Evolutionary conservation across 768 basidiomycete species (phyloP), one percentile per base, ranked within the genome.

Genomic region (Galerina sulciceps): DNA sequence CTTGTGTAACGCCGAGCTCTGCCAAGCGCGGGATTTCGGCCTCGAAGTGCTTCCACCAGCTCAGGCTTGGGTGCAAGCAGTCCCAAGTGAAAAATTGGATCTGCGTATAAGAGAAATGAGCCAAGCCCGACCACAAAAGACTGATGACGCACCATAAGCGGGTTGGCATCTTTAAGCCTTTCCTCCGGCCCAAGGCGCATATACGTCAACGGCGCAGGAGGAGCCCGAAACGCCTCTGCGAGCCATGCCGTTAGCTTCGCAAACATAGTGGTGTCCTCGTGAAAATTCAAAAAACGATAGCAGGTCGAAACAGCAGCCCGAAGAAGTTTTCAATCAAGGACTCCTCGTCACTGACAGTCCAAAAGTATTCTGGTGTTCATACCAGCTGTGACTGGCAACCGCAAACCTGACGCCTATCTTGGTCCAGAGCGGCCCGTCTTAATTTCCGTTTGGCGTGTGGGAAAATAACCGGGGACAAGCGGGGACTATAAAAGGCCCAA

Each of bases 1-100:
- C 79, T 69, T 92, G 90, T 0, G 92, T 93, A 64, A 93, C 80
- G 13, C 92, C 93, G 60, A 91, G 75, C 44, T 82, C 76, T 4
- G 81, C 82, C 17, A 94, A 80, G 42, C 66, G 73, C 11, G 90
- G 87, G 10, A 89, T 73, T 66, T 92, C 86, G 10, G 62, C 64
- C 69, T 90, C 86, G 36, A 94, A 79, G 69, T 90, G 85, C 65
- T 80, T 79, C 92, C 93, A 94, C 92, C 93, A 93, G 69, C 87
- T 90, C 76, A 85, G 70, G 15, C 75, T 71, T 13, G 78, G 76
- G 63, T 83, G 80, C 23, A 73, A 71, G 31, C 83, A 74, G 51
- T 93, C 86, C 93, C 93, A 94, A 13, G 91, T 92, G 66, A 93
- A 94, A 73, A 92, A 94, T 71, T 94, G 92, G 26, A 93, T 72